Base-by-base conservation (phyloP, 2,329 filamentous ascomycete genomes). In the Monosporascus sp. region DNA sequence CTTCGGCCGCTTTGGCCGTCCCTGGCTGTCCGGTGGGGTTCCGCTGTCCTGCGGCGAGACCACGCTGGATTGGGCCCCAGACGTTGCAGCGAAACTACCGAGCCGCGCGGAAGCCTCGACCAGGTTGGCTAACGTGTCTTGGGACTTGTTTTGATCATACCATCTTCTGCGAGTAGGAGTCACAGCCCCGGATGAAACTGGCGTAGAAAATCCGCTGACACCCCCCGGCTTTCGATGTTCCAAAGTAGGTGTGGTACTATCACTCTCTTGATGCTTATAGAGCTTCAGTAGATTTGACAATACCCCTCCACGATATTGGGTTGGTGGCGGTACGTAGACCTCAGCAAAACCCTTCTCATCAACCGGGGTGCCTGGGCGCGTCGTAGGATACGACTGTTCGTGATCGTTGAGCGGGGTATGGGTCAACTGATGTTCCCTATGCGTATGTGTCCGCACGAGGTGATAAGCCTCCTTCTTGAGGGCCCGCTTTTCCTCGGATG, bases 61-160 rank as follows among this genome's bases (percentile, higher is more conserved):
- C 11, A 46, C 22, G 22, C 43, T 46, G 7, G 43, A 7, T 27
- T 14, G 43, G 22, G 14, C 24, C 14, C 53, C 18, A 58, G 48
- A 27, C 56, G 52, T 54, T 46, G 55, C 55, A 14, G 57, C 52
- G 31, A 68, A 70, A 46, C 71, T 72, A 7, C 72, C 73, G 15
- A 76, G 68, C 22, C 64, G 53, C 61, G 69, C 70, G 1, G 75
- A 77, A n/a, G 75, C 75, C 51, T 72, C 74, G 11, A 76, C 71
- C 38, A 78, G 68, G 48, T 74, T 78, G 55, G 72, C 70, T 24
- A 78, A 65, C 0, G 75, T 78, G 24, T 77, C 75, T 44, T 71
- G 69, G 1, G 75, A 77, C 6, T 69, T 70, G 56, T 75, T 74
- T 59, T 75, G 70, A 48, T 77, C 72, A 59, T 78, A 78, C 75